Base-by-base conservation (phyloP, 164 flowering plant genomes). In the Kingdonia uniflora region DNA sequence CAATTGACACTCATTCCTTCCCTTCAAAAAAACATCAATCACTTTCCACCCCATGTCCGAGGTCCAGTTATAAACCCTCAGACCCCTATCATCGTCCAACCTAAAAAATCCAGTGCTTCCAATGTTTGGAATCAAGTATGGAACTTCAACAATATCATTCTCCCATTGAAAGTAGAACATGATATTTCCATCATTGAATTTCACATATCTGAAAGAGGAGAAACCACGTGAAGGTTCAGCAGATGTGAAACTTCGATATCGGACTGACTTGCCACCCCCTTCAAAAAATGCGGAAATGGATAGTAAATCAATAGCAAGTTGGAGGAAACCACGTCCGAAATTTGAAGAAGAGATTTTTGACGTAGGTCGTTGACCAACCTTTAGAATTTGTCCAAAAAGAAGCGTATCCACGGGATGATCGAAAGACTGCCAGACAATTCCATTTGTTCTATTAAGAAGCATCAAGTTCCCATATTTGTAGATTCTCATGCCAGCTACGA, bases 81-180 rank as follows among this genome's bases (percentile, higher is more conserved):
- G 50, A 64, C 65, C 73, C 57, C 77, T 69, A 49, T 69, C 69
- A 15, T 49, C n/a, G 13, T 29, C 70, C 29, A 72, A 38, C 41
- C 49, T 72, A 64, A 72, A 57, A 43, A 60, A 69, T 13, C 64
- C 68, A 2, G 33, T 23, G 14, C 17, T 13, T 5, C 6, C 5
- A 1, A 33, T 33, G 4, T 1, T n/a, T 14, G 35, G 51, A 23
- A 23, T 5, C 0, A 17, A 55, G 17, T n/a, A 65, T 51, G 37
- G 24, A 20, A 52, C 26, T 38, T 11, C 51, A 24, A 11, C 17
- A 14, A 40, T 45, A 51, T 37, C 57, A 59, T 40, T 52, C 62
- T 11, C 42, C 43, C 11, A 61, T 19, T n/a, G n/a, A n/a, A n/a
- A n/a, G n/a, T n/a, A n/a, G n/a, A n/a, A n/a, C n/a, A n/a, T n/a